Conservation (phyloP, 441 rosid species). For the Erysimum pusillum region DNA sequence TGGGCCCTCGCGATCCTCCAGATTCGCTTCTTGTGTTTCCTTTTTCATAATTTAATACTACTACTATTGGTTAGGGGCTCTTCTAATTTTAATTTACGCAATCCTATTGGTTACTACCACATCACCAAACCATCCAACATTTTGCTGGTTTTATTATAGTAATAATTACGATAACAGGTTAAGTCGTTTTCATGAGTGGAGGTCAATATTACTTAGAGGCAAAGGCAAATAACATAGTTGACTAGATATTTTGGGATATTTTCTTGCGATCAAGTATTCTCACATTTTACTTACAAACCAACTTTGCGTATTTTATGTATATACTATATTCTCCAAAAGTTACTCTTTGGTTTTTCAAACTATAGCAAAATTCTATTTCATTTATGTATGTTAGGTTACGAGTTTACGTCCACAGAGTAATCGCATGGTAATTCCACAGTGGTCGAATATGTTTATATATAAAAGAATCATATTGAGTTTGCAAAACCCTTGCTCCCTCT, state of each 20-base stretch:
- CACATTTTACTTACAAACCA: neutral
- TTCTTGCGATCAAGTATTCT: neutral
- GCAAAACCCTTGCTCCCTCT: constrained; percentile 4
- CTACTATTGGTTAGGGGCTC: neutral
- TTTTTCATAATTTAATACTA: neutral
- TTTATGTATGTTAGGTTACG: neutral
- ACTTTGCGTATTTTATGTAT: neutral
- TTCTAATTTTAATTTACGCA: constrained; percentile 3
- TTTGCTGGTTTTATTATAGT: neutral
- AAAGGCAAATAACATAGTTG: constrained; percentile 18
- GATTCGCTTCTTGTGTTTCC: constrained; percentile 8
- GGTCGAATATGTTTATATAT: neutral
- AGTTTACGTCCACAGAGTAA: neutral
- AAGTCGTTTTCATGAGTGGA: constrained; percentile 17
- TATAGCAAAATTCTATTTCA: too few species aligned
- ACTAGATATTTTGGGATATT: constrained; percentile 20
- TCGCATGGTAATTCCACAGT: neutral
- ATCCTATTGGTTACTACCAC: constrained; percentile 32
- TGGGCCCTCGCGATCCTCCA: neutral
- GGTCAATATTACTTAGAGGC: constrained; percentile 32
- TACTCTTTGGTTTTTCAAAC: neutral
- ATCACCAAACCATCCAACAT: neutral
- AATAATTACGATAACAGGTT: neutral
- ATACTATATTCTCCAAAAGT: neutral
- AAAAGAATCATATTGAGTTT: constrained; percentile 8